These are phyloP conservation scores for Rhododendron kiyosumense DNA, from an alignment of 148 eudicot species.

Conservation along the genomic window DNA sequence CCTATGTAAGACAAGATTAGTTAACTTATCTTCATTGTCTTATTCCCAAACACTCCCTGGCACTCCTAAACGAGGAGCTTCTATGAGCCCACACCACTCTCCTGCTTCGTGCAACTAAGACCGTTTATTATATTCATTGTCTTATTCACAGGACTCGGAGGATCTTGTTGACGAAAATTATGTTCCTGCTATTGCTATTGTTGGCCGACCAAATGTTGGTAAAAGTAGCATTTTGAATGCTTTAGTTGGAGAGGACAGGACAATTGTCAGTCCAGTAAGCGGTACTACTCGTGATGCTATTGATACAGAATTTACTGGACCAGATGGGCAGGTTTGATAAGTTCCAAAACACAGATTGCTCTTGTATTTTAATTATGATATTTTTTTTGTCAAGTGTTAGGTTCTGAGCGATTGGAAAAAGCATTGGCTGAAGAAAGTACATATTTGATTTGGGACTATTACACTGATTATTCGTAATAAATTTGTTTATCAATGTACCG, in stretches of 20 bases:
- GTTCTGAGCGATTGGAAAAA: neutral
- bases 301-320: constrained; percentile 81
- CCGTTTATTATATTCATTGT: constrained; percentile 14
- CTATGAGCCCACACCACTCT: neutral
- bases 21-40: neutral
- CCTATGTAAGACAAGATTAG: neutral
- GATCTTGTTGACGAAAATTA: constrained; percentile 52
- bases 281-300: constrained; percentile 99
- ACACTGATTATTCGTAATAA: neutral
- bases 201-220: constrained; percentile 98
- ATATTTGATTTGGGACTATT: neutral
- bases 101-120: neutral
- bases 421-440: neutral
- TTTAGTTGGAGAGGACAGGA: constrained; percentile 94
- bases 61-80: neutral
- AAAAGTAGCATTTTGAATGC: constrained; percentile 98
- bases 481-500: neutral
- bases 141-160: constrained; percentile 42
- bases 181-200: constrained; percentile 80
- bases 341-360: neutral
- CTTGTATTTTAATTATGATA: neutral
- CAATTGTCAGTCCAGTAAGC: constrained; percentile 96
- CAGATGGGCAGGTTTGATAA: constrained; percentile 86
- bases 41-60: neutral
- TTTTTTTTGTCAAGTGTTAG: neutral